phyloP scores from a whole-genome alignment of 768 basidiomycete species.

The Trametes maxima region DNA sequence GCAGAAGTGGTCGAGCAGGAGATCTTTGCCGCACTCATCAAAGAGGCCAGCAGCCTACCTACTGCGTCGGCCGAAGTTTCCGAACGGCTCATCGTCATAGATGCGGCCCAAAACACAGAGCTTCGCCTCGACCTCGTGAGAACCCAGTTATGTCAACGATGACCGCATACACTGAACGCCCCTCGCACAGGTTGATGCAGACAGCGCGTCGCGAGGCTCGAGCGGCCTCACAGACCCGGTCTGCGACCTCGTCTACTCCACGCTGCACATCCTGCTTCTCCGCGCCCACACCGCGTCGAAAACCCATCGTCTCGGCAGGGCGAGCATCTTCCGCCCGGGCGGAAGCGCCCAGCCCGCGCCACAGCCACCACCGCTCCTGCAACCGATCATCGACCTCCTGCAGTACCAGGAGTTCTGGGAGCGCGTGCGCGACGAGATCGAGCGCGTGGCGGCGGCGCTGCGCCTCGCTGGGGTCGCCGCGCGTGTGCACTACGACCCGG shows the following conservation, averaged over 20 bases:
- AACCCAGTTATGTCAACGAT: no score
- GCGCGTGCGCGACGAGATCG: conserved; percentile 60
- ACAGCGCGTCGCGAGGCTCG: conserved; percentile 2
- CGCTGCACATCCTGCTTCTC: conserved; percentile 65
- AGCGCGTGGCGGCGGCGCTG: conserved; percentile 51
- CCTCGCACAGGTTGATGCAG: conserved; percentile 32
- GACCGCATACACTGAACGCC: background rate
- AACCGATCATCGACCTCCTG: conserved; percentile 75
- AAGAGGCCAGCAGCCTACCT: conserved; percentile 75
- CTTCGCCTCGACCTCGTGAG: conserved; percentile 74
- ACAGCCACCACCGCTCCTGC: conserved; percentile 55
- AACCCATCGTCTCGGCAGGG: conserved; percentile 38
- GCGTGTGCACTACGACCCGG: conserved; percentile 57
- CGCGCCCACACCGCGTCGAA: conserved; percentile 58
- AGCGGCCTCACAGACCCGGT: conserved; percentile 21
- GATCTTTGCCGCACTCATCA: conserved; percentile 72
- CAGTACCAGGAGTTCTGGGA: conserved; percentile 79
- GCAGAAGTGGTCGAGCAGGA: conserved; percentile 79
- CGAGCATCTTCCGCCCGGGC: conserved; percentile 29
- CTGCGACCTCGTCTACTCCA: conserved; percentile 72
- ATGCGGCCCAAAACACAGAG: conserved; percentile 71
- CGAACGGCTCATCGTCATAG: conserved; percentile 74
- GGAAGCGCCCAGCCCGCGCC: conserved; percentile 19
- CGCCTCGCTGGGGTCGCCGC: conserved; percentile 55
- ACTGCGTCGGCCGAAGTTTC: conserved; percentile 79